These are phyloP conservation scores for Populus davidiana DNA, from an alignment of 345 rosid genomes.

Conservation along the genomic window DNA sequence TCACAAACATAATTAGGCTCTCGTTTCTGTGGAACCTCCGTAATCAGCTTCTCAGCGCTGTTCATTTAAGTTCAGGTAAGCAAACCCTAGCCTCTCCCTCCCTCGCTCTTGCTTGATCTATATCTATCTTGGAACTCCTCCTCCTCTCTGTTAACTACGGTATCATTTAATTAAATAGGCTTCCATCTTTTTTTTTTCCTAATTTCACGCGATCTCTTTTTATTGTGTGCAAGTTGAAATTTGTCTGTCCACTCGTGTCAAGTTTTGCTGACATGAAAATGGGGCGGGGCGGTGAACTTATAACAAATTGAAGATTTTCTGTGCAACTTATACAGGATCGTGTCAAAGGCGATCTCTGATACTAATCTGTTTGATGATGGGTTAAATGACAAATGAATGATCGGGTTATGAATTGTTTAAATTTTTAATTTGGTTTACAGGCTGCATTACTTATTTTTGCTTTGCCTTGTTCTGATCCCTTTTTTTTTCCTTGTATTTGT, in stretches of 20 bases:
- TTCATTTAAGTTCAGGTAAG: background rate
- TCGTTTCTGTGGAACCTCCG: background rate
- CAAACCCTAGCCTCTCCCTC: background rate
- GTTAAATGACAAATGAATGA: background rate
- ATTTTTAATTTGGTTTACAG: background rate
- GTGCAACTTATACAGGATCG: background rate
- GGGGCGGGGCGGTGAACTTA: too few species aligned
- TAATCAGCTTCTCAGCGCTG: background rate
- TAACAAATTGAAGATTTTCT: background rate
- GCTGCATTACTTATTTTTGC: background rate
- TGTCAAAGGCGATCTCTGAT: background rate
- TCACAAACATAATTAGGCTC: background rate
- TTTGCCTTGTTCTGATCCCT: background rate
- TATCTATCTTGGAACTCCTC: background rate
- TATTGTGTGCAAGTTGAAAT: background rate
- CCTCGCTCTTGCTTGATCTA: background rate
- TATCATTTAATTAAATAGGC: background rate
- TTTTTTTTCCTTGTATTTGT: background rate
- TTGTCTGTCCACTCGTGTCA: too few species aligned
- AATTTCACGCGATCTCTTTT: background rate
- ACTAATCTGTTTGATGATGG: background rate
- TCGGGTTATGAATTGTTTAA: background rate
- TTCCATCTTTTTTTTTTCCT: background rate
- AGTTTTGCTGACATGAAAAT: too few species aligned
- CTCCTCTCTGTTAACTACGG: background rate